Percentiles rank a stretch among this genome's conserved stretches.
Evolutionary conservation across 179 eudicot species (phyloP).

Genomic region (Sideroxylon spinosum): DNA sequence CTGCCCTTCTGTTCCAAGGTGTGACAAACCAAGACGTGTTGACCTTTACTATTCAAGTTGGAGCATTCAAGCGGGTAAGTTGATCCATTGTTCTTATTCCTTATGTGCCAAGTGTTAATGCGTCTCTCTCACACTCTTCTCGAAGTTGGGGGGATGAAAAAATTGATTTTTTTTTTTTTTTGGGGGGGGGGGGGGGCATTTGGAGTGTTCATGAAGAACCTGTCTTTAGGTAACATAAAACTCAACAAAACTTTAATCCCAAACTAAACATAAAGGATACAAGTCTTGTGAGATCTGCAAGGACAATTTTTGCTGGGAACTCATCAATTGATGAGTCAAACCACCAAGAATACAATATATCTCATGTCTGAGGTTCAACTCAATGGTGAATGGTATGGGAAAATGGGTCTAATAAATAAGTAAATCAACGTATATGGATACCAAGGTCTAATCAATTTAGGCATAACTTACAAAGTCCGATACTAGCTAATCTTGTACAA

Average conservation of each 20-base stretch:
- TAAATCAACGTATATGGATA: no score
- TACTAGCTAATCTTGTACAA: no score
- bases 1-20: constrained; percentile 49
- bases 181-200: neutral
- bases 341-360: neutral
- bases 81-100: neutral
- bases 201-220: neutral
- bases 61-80: constrained; percentile 78
- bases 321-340: neutral
- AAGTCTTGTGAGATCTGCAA: neutral
- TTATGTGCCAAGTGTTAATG: neutral
- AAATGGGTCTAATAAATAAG: no score
- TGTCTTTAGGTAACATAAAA: no score
- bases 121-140: neutral
- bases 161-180: no score
- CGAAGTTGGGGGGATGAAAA: neutral
- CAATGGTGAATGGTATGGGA: no score
- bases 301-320: neutral
- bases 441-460: no score
- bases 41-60: constrained; percentile 91
- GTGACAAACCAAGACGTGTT: constrained; percentile 87
- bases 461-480: no score
- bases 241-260: no score
- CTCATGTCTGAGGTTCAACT: no score
- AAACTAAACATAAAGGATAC: neutral